Evolutionary conservation across 331 rosid species (phyloP).

Genomic region (Rosa hybrid): DNA sequence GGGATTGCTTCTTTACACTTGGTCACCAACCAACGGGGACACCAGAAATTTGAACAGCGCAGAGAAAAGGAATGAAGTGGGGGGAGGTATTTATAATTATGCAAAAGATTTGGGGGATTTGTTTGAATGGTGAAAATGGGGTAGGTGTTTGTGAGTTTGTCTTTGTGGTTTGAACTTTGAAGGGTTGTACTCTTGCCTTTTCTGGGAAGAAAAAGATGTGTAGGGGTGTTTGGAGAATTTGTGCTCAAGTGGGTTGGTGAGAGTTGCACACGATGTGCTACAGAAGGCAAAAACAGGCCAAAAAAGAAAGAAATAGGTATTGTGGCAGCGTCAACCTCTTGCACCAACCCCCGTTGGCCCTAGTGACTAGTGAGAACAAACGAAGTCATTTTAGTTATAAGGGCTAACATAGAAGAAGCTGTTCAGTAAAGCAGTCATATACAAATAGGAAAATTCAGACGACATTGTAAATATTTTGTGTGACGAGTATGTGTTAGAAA

Average conservation of each 20-base stretch:
- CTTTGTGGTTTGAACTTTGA: not conserved
- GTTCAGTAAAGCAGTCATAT: no score
- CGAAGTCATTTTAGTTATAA: not conserved
- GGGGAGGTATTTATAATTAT: not conserved
- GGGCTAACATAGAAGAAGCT: no score
- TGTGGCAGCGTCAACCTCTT: constrained; percentile 5
- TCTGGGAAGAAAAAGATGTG: not conserved
- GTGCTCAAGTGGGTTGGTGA: constrained; percentile 18
- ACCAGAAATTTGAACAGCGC: constrained; percentile 17
- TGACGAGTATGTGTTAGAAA: no score
- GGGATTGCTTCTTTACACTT: constrained; percentile 35
- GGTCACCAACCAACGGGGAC: constrained; percentile 3
- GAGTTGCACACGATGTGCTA: constrained; percentile 3
- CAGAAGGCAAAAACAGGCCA: not conserved
- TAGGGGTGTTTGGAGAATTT: not conserved
- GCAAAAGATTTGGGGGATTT: constrained; percentile 3
- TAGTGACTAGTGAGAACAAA: not conserved
- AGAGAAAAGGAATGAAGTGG: not conserved
- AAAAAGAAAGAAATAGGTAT: not conserved
- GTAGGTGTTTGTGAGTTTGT: not conserved
- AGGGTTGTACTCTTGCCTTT: not conserved
- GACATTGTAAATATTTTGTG: no score
- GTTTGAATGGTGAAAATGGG: not conserved
- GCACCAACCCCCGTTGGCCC: constrained; percentile 21
- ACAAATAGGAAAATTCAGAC: no score